A percentile compares a stretch with the other conserved stretches of the same genome.
phyloP scores from a whole-genome alignment of 1,284 basidiomycete genomes.

The Phellopilus nigrolimitatus region DNA sequence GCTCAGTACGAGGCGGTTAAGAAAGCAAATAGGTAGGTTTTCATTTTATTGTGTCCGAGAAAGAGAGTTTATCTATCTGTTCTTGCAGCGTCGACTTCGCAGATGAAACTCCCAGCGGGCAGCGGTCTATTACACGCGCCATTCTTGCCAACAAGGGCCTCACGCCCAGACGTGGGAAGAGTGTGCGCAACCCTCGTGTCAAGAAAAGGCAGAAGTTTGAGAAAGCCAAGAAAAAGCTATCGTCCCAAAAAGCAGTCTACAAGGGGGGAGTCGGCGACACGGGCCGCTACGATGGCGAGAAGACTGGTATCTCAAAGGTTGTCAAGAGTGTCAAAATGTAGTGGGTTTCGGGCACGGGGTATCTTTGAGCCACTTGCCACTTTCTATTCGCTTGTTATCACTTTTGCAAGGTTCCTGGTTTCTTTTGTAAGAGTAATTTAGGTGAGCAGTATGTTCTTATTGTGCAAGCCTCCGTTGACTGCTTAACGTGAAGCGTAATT shows the following conservation, averaged over 20 bases:
- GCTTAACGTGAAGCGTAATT: no score
- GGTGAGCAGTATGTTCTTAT: no score
- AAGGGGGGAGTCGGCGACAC: constrained; percentile 73
- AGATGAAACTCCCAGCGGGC: constrained; percentile 55
- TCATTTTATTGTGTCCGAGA: constrained; percentile 10
- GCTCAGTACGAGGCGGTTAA: constrained; percentile 69
- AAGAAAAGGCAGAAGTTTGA: constrained; percentile 92
- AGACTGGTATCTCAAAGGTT: constrained; percentile 19
- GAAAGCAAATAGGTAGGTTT: constrained; percentile 57
- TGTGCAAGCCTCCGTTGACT: no score
- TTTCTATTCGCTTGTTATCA: not conserved
- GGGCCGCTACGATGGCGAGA: constrained; percentile 54
- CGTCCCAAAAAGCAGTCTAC: constrained; percentile 84
- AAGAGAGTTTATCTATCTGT: constrained; percentile 4
- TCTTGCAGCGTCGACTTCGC: constrained; percentile 44
- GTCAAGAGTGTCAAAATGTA: constrained; percentile 20
- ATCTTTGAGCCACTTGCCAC: not conserved
- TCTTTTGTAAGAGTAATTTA: not conserved
- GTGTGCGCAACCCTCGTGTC: constrained; percentile 89
- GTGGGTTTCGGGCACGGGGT: constrained; percentile 7
- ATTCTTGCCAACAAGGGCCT: constrained; percentile 93
- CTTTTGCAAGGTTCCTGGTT: not conserved
- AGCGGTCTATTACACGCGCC: constrained; percentile 80
- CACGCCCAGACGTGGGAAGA: constrained; percentile 82
- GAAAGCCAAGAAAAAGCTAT: constrained; percentile 87